Conservation (phyloP, 1,139 yeast genomes). For the Yamadazyma mexicana region DNA sequence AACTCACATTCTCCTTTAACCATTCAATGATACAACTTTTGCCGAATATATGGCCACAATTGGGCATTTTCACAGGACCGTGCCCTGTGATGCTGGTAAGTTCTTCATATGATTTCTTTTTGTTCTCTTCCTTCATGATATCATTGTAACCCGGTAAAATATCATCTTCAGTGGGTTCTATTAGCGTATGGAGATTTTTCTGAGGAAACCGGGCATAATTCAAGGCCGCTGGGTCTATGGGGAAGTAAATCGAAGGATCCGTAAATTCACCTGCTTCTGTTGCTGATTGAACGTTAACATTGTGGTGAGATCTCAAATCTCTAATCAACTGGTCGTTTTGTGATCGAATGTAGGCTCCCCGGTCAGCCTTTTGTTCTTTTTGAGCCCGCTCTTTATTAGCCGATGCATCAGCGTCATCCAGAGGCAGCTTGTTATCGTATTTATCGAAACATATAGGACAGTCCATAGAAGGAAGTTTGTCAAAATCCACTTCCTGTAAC, state of each 20-base stretch:
- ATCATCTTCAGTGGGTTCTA: slow-evolving; percentile 26
- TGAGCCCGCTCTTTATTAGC: too few relatives aligned
- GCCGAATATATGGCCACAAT: slow-evolving; percentile 45
- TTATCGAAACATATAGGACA: slow-evolving; percentile 49
- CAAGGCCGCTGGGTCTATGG: slow-evolving; percentile 33
- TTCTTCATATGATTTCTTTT: slow-evolving; percentile 12
- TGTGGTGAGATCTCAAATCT: slow-evolving; percentile 5
- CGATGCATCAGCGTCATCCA: background rate
- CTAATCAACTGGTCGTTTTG: slow-evolving; percentile 7
- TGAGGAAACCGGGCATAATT: slow-evolving; percentile 36
- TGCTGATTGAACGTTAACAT: slow-evolving; percentile 6
- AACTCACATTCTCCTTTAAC: slow-evolving; percentile 41
- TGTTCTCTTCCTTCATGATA: slow-evolving; percentile 15
- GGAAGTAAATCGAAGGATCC: slow-evolving; percentile 43
- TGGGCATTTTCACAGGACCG: slow-evolving; percentile 45
- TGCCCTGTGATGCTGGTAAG: slow-evolving; percentile 24
- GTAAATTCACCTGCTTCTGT: slow-evolving; percentile 19
- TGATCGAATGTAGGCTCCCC: background rate
- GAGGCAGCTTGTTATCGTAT: slow-evolving; percentile 19
- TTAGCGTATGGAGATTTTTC: slow-evolving; percentile 25
- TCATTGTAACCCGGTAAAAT: slow-evolving; percentile 31
- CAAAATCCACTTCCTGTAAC: slow-evolving; percentile 26
- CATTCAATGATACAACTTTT: slow-evolving; percentile 44
- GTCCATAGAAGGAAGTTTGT: slow-evolving; percentile 22
- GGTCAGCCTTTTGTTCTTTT: background rate